phyloP scores from a whole-genome alignment of 2,329 filamentous ascomycete species.

The Clonostachys byssicola region DNA sequence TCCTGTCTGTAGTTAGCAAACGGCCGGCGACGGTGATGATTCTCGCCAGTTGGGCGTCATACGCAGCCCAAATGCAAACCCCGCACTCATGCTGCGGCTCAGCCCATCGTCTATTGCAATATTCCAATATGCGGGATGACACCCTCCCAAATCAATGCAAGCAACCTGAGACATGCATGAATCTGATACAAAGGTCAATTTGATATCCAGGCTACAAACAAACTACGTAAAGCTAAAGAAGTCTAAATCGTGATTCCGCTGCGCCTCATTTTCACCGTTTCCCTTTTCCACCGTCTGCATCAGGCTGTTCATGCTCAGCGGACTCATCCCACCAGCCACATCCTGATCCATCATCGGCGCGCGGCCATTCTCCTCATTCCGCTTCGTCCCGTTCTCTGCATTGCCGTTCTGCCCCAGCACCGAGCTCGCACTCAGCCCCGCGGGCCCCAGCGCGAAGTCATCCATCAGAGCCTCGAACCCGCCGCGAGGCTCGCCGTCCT shows the following conservation, averaged over 20 bases:
- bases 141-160: no score
- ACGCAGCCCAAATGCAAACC: no score
- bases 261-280: conserved; percentile 8
- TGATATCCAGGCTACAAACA: no score
- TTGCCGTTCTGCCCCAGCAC: conserved; percentile 16
- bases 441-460: conserved; percentile 17
- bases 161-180: no score
- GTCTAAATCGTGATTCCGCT: conserved; percentile 30
- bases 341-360: not conserved
- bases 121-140: no score
- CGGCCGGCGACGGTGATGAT: no score
- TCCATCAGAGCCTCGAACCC: conserved; percentile 14
- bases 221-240: conserved; percentile 25
- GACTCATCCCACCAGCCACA: conserved; percentile 13
- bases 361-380: not conserved
- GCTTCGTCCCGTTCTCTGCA: conserved; percentile 10
- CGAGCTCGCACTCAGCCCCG: conserved; percentile 19
- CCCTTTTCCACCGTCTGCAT: conserved; percentile 20
- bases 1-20: no score
- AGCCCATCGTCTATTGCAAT: no score
- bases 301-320: conserved; percentile 23
- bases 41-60: no score
- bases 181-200: no score
- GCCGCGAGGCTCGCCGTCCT: conserved; percentile 3
- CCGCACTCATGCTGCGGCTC: no score